Base-by-base conservation (phyloP, 805 yeast genomes). In the Wickerhamiella domercqiae region DNA sequence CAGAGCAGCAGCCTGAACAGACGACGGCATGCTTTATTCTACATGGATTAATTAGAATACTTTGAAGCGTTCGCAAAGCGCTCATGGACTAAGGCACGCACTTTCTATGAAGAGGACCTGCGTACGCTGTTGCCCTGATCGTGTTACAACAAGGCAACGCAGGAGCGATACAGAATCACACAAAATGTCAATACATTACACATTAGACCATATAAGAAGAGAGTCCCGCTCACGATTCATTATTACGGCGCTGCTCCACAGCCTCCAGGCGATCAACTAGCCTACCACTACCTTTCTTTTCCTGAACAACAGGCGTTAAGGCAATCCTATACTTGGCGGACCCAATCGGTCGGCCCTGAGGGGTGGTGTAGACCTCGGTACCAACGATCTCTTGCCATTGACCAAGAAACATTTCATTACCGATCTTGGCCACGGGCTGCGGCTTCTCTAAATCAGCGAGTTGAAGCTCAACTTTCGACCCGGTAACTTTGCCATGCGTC, bases 341-440 rank as follows among this genome's bases (percentile, higher is more conserved):
- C 17, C 56, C 60, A 13, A 48, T 34, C 14, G 45, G 48, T 21
- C 56, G 57, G 11, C 56, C 57, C 13, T 43, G 37, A 5, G 40
- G 36, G 13, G 45, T 43, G n/a, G 57, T 47, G 21, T 57, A 68
- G 30, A 71, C 51, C 43, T 72, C 95, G 0, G 93, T 78, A 0
- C 97, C 97, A 1, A 81, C 75, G 2, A 82, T 56, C 38, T 69
- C 69, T 31, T 67, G 64, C 95, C 96, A 86, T 17, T 64, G 60
- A 2, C 93, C 90, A 54, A 73, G 71, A 53, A 73, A 82, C 3
- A 81, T 56, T 28, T 67, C 63, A 36, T 68, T 66, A 29, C 77
- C 76, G 11, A 73, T 59, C 47, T 69, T 72, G 32, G 75, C 63
- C 16, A 75, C 50, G 4, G 86, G 84, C 22, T 58, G 57, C 16